A percentile compares a stretch with the other conserved stretches of the same genome.
phyloP scores from a whole-genome alignment of 1,139 yeast species.

The Yamadazyma spencermartinsiae region DNA sequence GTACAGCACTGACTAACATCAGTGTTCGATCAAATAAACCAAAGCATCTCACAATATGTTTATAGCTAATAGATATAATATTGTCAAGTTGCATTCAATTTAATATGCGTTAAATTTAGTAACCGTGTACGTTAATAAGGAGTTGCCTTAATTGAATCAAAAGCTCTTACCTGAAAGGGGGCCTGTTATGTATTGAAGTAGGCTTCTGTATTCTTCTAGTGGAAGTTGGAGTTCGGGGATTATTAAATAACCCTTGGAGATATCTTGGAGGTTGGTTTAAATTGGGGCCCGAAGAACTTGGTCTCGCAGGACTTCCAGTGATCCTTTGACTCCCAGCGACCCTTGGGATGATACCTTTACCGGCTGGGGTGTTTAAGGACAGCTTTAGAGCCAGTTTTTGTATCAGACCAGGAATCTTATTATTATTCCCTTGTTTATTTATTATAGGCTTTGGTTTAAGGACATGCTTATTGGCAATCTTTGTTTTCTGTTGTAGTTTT shows the following conservation, averaged over 20 bases:
- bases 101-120: too few species aligned
- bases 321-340: background rate
- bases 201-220: constrained; percentile 4
- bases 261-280: constrained; percentile 48
- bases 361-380: constrained; percentile 2
- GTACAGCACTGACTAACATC: too few species aligned
- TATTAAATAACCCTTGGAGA: constrained; percentile 40
- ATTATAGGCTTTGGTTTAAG: constrained; percentile 11
- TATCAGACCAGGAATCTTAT: too few species aligned
- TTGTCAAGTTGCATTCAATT: too few species aligned
- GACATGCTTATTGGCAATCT: constrained; percentile 6
- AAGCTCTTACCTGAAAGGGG: constrained; percentile 28
- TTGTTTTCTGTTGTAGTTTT: constrained; percentile 17
- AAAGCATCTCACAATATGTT: too few species aligned
- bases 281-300: constrained; percentile 28
- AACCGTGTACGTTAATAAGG: too few species aligned
- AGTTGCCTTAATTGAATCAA: too few species aligned
- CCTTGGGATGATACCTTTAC: too few species aligned
- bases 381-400: constrained; percentile 3
- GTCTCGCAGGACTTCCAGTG: background rate
- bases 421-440: constrained; percentile 5
- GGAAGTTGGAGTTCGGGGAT: constrained; percentile 15
- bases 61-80: too few species aligned
- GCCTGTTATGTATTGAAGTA: constrained; percentile 11
- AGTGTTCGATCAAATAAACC: too few species aligned